Percentiles rank a stretch among this genome's conserved stretches.
These are phyloP conservation scores for Dichomitus squalens DNA, from an alignment of 1,284 basidiomycete species.

Conservation along the genomic window DNA sequence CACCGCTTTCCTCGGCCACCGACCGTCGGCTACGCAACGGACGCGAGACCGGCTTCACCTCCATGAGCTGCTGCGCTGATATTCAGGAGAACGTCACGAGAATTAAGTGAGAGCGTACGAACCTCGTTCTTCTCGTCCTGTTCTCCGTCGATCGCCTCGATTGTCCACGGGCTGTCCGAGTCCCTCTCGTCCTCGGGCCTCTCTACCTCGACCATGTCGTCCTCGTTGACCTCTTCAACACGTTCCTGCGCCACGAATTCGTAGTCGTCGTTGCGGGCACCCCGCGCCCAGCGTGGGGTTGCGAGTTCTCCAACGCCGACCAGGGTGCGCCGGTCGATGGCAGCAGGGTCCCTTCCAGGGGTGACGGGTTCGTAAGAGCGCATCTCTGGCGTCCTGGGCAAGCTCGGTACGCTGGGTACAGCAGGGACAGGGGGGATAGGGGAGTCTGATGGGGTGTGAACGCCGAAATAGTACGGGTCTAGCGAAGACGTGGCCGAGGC, in stretches of 20 bases:
- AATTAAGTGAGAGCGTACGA: constrained; percentile 22
- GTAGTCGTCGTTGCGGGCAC: constrained; percentile 34
- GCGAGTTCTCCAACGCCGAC: constrained; percentile 96
- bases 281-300: constrained; percentile 88
- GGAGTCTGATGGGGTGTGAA: constrained; percentile 64
- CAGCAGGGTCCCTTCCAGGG: constrained; percentile 77
- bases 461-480: constrained; percentile 82
- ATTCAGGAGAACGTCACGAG: not conserved
- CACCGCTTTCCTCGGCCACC: constrained; percentile 76
- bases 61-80: constrained; percentile 32
- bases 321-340: constrained; percentile 85
- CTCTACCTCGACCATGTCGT: constrained; percentile 42
- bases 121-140: constrained; percentile 69
- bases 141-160: constrained; percentile 82
- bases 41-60: constrained; percentile 46
- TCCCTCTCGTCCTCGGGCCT: constrained; percentile 43
- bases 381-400: constrained; percentile 46
- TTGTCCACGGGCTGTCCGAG: constrained; percentile 83
- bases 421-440: constrained; percentile 54
- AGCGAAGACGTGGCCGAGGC: constrained; percentile 74
- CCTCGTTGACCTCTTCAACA: constrained; percentile 46
- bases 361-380: constrained; percentile 58
- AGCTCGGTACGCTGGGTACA: constrained; percentile 26
- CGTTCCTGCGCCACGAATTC: constrained; percentile 40
- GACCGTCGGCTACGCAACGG: constrained; percentile 61